phyloP scores from a whole-genome alignment of 2,329 filamentous ascomycete genomes.

The Fusarium sp. region DNA sequence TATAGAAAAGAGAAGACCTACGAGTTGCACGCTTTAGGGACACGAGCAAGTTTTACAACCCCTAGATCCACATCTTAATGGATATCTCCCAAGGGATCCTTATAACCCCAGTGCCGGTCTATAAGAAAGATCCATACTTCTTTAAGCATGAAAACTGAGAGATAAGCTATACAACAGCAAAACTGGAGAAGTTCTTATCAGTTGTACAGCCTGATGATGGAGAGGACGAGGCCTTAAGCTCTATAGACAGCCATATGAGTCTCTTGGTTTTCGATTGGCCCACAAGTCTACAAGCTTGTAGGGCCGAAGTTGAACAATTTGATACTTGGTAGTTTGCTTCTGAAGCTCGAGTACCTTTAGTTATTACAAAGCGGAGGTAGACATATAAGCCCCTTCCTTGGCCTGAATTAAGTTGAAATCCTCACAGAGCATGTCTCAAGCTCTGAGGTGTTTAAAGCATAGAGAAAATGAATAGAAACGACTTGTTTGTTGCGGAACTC shows the following conservation, averaged over 20 bases:
- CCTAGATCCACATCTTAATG: background rate
- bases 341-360: background rate
- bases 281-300: background rate
- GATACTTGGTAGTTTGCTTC: background rate
- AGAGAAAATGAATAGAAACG: background rate
- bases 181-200: background rate
- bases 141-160: background rate
- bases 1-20: background rate
- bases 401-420: background rate
- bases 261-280: background rate
- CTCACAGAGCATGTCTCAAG: background rate
- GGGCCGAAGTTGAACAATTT: background rate
- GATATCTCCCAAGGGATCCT: background rate
- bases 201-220: background rate
- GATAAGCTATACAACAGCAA: background rate
- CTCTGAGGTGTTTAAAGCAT: no score
- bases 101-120: no score
- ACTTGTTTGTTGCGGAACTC: background rate
- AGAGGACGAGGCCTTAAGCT: no score
- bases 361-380: background rate
- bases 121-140: no score
- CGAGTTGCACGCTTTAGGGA: background rate
- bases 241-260: background rate
- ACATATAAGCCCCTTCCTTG: accelerated
- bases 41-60: background rate